Percentiles rank a stretch among this genome's conserved stretches.
These are phyloP conservation scores for Hymenoscyphus fraxineus DNA, from an alignment of 2,329 filamentous ascomycete species.

Conservation along the genomic window DNA sequence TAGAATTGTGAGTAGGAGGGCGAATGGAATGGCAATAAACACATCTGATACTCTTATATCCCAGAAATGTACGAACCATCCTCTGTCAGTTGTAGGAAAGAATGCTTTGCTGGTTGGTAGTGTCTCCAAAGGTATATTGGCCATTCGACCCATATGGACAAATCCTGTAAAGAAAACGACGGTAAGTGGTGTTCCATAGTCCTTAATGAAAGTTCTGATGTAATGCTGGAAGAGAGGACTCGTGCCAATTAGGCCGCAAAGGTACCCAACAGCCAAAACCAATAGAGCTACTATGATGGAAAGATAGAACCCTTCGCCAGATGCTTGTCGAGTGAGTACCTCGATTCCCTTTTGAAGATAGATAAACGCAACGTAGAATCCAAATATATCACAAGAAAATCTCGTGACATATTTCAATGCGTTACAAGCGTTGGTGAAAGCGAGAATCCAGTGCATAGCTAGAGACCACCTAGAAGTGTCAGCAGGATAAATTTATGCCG, in stretches of 20 bases:
- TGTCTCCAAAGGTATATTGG: slow-evolving; percentile 61
- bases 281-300: slow-evolving; percentile 73
- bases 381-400: slow-evolving; percentile 91
- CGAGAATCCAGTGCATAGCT: slow-evolving; percentile 79
- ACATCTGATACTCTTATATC: slow-evolving; percentile 67
- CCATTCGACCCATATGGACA: slow-evolving; percentile 81
- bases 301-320: slow-evolving; percentile 65
- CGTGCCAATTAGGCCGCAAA: slow-evolving; percentile 67
- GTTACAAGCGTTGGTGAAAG: slow-evolving; percentile 83
- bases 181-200: slow-evolving; percentile 81
- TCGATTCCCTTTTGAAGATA: slow-evolving; percentile 90
- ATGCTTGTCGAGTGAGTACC: slow-evolving; percentile 72
- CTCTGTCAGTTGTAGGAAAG: slow-evolving; percentile 67
- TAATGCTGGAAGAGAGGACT: slow-evolving; percentile 71
- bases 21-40: slow-evolving; percentile 85
- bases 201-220: slow-evolving; percentile 78
- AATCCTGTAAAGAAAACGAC: slow-evolving; percentile 88
- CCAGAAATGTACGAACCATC: slow-evolving; percentile 82
- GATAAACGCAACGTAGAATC: slow-evolving; percentile 89
- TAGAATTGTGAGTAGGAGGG: slow-evolving; percentile 73
- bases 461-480: slow-evolving; percentile 64
- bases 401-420: slow-evolving; percentile 83
- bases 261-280: slow-evolving; percentile 72
- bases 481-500: neutral
- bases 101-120: slow-evolving; percentile 77